A percentile compares a stretch with the other conserved stretches of the same genome.
Evolutionary conservation across 2,329 filamentous ascomycete genomes (phyloP).

Genomic region (Fulvia fulva): DNA sequence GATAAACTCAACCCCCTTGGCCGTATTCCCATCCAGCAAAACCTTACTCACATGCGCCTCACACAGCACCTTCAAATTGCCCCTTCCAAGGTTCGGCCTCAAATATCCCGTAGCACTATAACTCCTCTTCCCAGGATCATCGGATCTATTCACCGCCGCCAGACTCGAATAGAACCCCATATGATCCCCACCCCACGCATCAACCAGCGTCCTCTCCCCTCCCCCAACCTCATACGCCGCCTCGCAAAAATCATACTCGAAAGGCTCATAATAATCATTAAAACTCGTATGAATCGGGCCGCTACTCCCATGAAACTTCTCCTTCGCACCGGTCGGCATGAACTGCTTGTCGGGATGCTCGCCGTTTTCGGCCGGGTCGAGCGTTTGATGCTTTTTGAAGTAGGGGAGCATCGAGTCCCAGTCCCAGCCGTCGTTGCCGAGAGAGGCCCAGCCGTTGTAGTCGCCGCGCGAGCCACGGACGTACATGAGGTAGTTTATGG

Average conservation of each 20-base stretch:
- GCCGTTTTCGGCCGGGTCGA: conserved; percentile 18
- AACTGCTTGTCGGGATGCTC: conserved; percentile 16
- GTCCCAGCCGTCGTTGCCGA: conserved; percentile 28
- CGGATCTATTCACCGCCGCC: conserved; percentile 32
- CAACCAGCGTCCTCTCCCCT: conserved; percentile 27
- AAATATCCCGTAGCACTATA: conserved; percentile 35
- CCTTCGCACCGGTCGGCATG: conserved; percentile 23
- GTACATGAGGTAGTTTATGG: conserved; percentile 39
- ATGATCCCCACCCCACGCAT: conserved; percentile 34
- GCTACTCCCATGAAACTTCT: conserved; percentile 32
- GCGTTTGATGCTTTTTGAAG: conserved; percentile 27
- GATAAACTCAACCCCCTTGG: conserved; percentile 40
- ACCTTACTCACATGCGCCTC: conserved; percentile 30
- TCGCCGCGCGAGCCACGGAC: conserved; percentile 25
- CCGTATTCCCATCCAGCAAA: conserved; percentile 27
- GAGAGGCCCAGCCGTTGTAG: conserved; percentile 34
- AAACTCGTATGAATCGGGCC: conserved; percentile 36
- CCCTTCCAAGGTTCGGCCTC: conserved; percentile 26
- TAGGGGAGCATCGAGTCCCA: conserved; percentile 29
- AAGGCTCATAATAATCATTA: conserved; percentile 36
- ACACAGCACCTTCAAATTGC: conserved; percentile 32
- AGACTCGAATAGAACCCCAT: conserved; percentile 33
- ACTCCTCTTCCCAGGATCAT: conserved; percentile 29
- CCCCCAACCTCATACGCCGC: conserved; percentile 34
- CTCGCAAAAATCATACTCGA: conserved; percentile 36